phyloP scores from a whole-genome alignment of 2,329 filamentous ascomycete species.

The Epichloe coenophiala region DNA sequence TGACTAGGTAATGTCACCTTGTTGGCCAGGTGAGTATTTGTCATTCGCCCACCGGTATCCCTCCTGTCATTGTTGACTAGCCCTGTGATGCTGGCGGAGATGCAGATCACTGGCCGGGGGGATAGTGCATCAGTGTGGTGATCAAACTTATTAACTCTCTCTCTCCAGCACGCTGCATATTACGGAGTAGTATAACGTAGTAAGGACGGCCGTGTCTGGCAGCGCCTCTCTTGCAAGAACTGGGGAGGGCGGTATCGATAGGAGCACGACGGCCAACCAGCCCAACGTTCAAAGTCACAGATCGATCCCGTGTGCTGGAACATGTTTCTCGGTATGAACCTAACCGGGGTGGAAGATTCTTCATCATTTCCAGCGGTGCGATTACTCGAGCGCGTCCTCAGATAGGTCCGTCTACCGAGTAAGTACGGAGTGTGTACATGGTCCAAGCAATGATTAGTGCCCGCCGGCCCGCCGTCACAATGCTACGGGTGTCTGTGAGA shows the following conservation, averaged over 20 bases:
- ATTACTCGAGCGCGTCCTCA: background rate
- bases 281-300: background rate
- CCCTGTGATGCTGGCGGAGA: background rate
- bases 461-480: background rate
- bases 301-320: background rate
- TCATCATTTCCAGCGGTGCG: conserved; percentile 3
- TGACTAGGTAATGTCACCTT: background rate
- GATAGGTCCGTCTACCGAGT: background rate
- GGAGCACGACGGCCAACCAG: background rate
- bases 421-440: background rate
- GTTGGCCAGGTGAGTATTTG: background rate
- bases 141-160: too few species aligned
- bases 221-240: background rate
- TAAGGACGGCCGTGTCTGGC: background rate
- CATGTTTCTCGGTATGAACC: conserved; percentile 4
- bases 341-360: conserved; percentile 1
- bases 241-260: background rate
- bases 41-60: background rate
- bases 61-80: background rate
- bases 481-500: background rate
- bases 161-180: background rate
- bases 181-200: background rate
- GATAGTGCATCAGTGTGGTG: background rate
- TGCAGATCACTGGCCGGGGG: background rate
- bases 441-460: background rate